Base-by-base conservation (phyloP, 202 grass and related monocot species). In the Eragrostis tef region DNA sequence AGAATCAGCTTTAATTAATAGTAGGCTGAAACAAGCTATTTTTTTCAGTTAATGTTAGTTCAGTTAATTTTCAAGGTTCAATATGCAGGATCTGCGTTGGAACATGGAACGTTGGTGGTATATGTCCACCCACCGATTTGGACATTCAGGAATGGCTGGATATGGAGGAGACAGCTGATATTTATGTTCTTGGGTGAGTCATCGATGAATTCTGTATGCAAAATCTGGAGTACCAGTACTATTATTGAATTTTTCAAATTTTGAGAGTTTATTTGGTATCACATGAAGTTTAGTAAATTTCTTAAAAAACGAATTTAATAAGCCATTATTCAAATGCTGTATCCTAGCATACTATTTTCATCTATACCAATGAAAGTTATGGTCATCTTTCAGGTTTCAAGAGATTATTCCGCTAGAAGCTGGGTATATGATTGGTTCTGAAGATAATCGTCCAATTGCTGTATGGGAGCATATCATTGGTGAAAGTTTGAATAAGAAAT, bases 61-160 rank as follows among this genome's bases (percentile, higher is more conserved):
- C 13, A 59, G 51, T 43, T 74, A 84, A 84, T 42, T 44, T 80
- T 15, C 39, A 46, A 39, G 63, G 49, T 73, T 49, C 54, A 43
- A 75, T 48, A 14, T 68, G 29, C 80, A 97, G 90, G 75, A 72
- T 97, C 52, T 97, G 81, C 31, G 84, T 71, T 26, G 88, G 88
- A 15, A 97, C 90, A 77, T 97, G 94, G 94, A 97, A 97, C 79
- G 84, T 86, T 52, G 94, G 84, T 64, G 94, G 94, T 6, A 81
- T 49, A 80, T 16, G 81, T 81, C 94, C 90, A 76, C 71, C 90
- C 34, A 77, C 59, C 67, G 84, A 93, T 49, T 78, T 91, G 9
- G 54, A 93, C 44, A 81, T 97, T 79, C 44, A 70, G 31, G 82
- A 84, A 79, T 97, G 88, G 93, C 67, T 97, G 44, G 82, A 87